phyloP scores from a whole-genome alignment of 768 basidiomycete species.

The Amanita rubescens region DNA sequence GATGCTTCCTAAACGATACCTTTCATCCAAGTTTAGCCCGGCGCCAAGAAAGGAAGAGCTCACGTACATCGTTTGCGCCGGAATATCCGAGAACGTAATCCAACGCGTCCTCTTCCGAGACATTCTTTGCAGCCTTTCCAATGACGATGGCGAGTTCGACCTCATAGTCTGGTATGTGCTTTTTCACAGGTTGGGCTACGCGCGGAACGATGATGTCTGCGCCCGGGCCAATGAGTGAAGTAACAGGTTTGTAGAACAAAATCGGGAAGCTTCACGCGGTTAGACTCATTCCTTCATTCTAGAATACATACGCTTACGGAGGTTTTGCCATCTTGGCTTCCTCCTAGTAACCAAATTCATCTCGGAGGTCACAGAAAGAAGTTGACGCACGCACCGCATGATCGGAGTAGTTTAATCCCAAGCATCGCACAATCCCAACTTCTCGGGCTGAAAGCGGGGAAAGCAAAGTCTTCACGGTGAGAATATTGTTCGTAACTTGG shows the following conservation, averaged over 20 bases:
- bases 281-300: not conserved
- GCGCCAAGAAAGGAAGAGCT: slow-evolving; percentile 3
- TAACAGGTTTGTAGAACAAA: slow-evolving; percentile 73
- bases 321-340: slow-evolving; percentile 62
- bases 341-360: slow-evolving; percentile 31
- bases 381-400: slow-evolving; percentile 49
- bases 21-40: slow-evolving; percentile 13
- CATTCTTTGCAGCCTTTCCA: slow-evolving; percentile 73
- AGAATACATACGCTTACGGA: slow-evolving; percentile 35
- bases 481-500: slow-evolving; percentile 50
- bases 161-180: slow-evolving; percentile 76
- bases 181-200: slow-evolving; percentile 59
- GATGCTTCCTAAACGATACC: slow-evolving; percentile 81
- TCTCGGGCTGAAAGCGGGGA: slow-evolving; percentile 61
- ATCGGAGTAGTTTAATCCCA: slow-evolving; percentile 80
- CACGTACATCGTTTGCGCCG: slow-evolving; percentile 63
- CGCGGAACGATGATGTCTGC: slow-evolving; percentile 60
- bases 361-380: not conserved
- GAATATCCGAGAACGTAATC: slow-evolving; percentile 85
- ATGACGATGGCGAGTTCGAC: slow-evolving; percentile 79
- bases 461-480: slow-evolving; percentile 68
- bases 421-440: slow-evolving; percentile 63
- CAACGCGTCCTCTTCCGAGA: slow-evolving; percentile 72
- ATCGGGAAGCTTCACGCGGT: slow-evolving; percentile 47
- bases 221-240: slow-evolving; percentile 62